Base-by-base conservation (phyloP, 331 rosid genomes). In the Saraca asoca region DNA sequence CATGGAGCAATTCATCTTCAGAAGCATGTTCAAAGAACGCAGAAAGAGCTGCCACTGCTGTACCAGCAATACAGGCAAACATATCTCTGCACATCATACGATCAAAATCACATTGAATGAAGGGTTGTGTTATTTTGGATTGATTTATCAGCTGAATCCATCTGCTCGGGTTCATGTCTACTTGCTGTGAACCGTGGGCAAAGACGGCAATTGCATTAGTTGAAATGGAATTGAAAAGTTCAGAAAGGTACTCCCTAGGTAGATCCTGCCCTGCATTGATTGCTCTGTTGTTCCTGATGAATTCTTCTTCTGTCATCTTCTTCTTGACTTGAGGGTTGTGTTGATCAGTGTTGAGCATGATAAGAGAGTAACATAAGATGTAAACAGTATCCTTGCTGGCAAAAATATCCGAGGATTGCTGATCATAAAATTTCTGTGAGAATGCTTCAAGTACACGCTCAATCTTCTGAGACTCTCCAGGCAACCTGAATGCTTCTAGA, bases 261-360 rank as follows among this genome's bases (percentile, higher is more conserved):
- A 94, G 87, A 80, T 94, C 99, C 17, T 90, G 85, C 51, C 99
- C 99, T 52, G 76, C 92, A 64, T 94, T 94, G 73, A 90, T 90
- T 49, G 83, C 87, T 65, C 97, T 85, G 34, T 94, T 94, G 82
- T 94, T 90, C 83, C 64, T 80, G 33, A 94, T 90, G 85, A 90
- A 88, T 43, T 94, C 98, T 2, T 90, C 99, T 72, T 84, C 96
- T 16, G 97, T 90, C 96, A 94, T 94, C 73, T 90, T 90, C 71
- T 88, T 94, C 85, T 88, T 94, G 50, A 94, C 97, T 80, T 94
- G 99, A 12, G 97, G 96, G 59, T 94, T 90, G 73, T 94, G 99
- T 5, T 86, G 97, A 61, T 94, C 99, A 17, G 99, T 94, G 50
- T 94, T 94, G 59, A 94, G 89, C 99, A 90, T 90, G 49, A 94